Percentiles rank a stretch among this genome's conserved stretches.
These are phyloP conservation scores for Achaetomiella virescens DNA, from an alignment of 495 filamentous ascomycete genomes.

Conservation along the genomic window DNA sequence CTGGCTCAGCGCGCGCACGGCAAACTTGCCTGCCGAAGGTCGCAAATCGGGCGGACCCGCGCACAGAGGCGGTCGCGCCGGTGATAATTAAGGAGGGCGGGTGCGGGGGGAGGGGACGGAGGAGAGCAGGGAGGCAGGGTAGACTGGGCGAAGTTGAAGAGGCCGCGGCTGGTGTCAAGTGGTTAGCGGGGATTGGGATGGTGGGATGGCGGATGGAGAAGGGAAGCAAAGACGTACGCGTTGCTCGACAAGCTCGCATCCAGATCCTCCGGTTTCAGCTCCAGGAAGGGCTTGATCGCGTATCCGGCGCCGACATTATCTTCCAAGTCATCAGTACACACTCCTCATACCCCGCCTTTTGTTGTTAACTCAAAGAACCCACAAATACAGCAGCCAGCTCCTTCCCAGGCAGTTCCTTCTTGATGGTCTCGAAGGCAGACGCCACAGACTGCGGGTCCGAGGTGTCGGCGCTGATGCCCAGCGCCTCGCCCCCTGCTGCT, in stretches of 20 bases:
- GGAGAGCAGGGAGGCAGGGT: slow-evolving; percentile 61
- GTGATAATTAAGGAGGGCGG: slow-evolving; percentile 84
- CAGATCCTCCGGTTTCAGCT: slow-evolving; percentile 62
- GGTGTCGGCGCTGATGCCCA: slow-evolving; percentile 71
- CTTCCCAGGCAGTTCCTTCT: slow-evolving; percentile 46
- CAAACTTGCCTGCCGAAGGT: slow-evolving; percentile 78
- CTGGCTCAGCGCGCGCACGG: slow-evolving; percentile 69
- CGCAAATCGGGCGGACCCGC: slow-evolving; percentile 63
- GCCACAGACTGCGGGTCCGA: slow-evolving; percentile 56
- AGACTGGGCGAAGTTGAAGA: slow-evolving; percentile 71
- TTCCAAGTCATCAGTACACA: not conserved
- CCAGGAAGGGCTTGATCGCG: slow-evolving; percentile 73
- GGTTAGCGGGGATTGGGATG: not conserved
- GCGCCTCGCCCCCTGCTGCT: slow-evolving; percentile 61
- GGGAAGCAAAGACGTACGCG: slow-evolving; percentile 44
- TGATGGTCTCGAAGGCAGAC: slow-evolving; percentile 62
- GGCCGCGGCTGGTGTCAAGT: slow-evolving; percentile 50
- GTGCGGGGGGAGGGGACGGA: slow-evolving; percentile 44
- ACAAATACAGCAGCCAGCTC: slow-evolving; percentile 69
- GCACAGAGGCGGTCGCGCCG: slow-evolving; percentile 76
- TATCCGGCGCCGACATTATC: slow-evolving; percentile 66
- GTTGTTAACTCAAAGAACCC: not conserved
- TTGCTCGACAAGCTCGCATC: slow-evolving; percentile 49
- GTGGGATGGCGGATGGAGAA: not conserved
- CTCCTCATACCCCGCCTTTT: not conserved